Base-by-base conservation (phyloP, 345 rosid genomes). In the Euclidium syriacum region DNA sequence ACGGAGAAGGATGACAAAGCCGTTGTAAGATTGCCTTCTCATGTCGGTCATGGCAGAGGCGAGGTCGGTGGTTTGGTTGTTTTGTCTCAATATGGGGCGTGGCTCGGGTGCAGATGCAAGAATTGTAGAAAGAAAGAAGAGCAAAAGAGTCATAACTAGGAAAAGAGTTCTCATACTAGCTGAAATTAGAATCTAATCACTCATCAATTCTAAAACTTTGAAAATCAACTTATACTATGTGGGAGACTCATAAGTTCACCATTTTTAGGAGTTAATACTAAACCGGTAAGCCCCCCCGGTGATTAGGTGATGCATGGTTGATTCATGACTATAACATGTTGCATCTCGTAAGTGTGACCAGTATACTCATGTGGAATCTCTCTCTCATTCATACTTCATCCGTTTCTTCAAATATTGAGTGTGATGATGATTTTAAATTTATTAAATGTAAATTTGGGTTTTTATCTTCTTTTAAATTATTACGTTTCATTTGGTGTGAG, bases 11-110 rank as follows among this genome's bases (percentile, higher is more conserved):
- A 60, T 71, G 34, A 51, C 75, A 36, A 71, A 71, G 10, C 75
- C 75, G 7, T 71, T 17, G 66, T 64, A 64, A 6, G 75, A 58
- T 51, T 64, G 56, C 6, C 75, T 71, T 64, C 75, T 64, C 75
- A 64, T 71, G 61, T 71, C 71, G 7, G 61, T 2, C 30, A 71
- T 50, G 46, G 75, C 71, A 2, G 75, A 64, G 34, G 12, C 15
- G 27, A 71, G 66, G 19, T 71, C 71, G 40, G 15, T 52, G 36
- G 49, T 50, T 58, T 64, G 75, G 75, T 64, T 64, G 42, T 51
- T 58, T 16, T 71, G 75, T 64, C 75, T 71, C n/a, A 62, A 22
- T 61, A 70, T 55, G 35, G 62, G 69, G 39, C 36, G 70, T 24
- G 66, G 71, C 41, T 64, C 70, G 2, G 46, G 46, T 11, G 24